Evolutionary conservation across 306 rosid species (phyloP), one percentile per base, ranked within the genome.

Genomic region (Potentilla sterilis): DNA sequence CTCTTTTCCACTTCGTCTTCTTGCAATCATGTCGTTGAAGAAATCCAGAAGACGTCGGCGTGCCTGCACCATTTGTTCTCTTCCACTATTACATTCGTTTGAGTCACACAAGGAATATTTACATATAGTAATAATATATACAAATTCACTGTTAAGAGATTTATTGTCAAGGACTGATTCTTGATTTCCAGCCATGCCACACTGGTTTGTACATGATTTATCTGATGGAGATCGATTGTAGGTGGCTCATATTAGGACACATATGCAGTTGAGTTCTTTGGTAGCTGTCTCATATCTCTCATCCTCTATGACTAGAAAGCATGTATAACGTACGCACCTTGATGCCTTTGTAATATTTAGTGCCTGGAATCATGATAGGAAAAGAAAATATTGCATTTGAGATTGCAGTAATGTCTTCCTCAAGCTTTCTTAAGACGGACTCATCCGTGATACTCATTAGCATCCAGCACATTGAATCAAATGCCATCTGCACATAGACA

Each of bases 401-500:
- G 49, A 87, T 77, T 0, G 81, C 77, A 10, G 64, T 81, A 79
- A 87, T 87, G 77, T 88, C 89, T 75, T 78, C 81, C 67, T 87
- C 88, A 6, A 91, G 78, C 81, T 82, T 81, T 62, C 75, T 70
- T 7, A 87, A 85, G 41, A 83, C 28, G n/a, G 88, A 77, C 35
- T 85, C 86, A 47, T 91, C 91, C 15, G 82, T 81, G 70, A 87
- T 54, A 79, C 93, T 88, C 87, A 91, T 77, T 70, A 91, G 84
- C 96, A 91, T 88, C 49, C 80, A 78, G 76, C 96, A 91, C 86
- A 88, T 91, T 42, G 93, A 84, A 76, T 84, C 90, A 48, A 87
- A 91, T 76, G 88, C 83, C 46, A 87, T 66, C 96, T 90, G 79
- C 58, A 51, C 1, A 72, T 65, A 54, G 76, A 52, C 43, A 75